phyloP scores from a whole-genome alignment of 169 alveolate genomes.

The Plasmodium malariae region DNA sequence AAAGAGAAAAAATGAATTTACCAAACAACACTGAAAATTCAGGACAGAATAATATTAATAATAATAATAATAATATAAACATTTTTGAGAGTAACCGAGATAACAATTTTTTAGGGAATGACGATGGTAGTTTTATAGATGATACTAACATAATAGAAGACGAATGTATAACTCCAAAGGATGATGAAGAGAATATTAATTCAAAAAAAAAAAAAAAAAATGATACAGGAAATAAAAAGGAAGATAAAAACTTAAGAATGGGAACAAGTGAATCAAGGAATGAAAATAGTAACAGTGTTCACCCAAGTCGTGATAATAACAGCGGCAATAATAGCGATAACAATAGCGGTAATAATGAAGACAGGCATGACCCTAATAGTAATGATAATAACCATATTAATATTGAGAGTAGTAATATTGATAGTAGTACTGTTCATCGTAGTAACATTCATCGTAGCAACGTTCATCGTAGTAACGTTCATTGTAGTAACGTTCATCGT shows the following conservation, averaged over 20 bases:
- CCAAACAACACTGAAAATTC: conserved; percentile 15
- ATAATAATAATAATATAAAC: conserved; percentile 9
- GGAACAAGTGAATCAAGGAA: conserved; percentile 17
- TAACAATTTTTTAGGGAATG: conserved; percentile 20
- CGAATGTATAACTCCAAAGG: conserved; percentile 63
- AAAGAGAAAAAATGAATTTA: conserved; percentile 30
- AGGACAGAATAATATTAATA: conserved; percentile 3
- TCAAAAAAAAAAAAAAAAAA: conserved; percentile 48
- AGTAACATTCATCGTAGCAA: not conserved
- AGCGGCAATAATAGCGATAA: no score
- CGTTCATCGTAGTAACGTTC: not conserved
- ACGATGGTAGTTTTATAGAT: conserved; percentile 68
- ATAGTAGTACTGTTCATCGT: not conserved
- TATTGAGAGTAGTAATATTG: not conserved
- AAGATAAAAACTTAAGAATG: conserved; percentile 19
- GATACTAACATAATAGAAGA: conserved; percentile 60
- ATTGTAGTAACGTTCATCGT: no score
- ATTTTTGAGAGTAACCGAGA: not conserved
- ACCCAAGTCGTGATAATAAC: no score
- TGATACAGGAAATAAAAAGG: conserved; percentile 22
- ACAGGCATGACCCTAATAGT: not conserved
- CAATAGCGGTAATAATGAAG: no score
- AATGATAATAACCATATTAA: not conserved
- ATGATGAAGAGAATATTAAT: conserved; percentile 59
- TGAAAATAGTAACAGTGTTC: not conserved